A percentile compares a stretch with the other conserved stretches of the same genome.
phyloP scores from a whole-genome alignment of 2,329 filamentous ascomycete species.

The Aaosphaeria pasadenensis region DNA sequence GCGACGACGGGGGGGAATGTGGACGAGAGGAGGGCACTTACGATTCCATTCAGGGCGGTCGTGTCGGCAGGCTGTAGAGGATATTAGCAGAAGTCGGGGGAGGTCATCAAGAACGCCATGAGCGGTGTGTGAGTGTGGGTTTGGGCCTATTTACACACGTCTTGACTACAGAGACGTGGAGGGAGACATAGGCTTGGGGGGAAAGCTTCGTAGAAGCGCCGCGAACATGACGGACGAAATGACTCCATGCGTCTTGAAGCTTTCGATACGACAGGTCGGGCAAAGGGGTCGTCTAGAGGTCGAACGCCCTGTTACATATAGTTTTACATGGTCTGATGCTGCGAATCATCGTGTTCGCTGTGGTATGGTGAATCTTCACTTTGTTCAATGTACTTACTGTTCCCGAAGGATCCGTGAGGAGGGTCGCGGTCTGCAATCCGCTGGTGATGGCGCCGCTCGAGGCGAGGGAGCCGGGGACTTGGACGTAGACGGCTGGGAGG shows the following conservation, averaged over 20 bases:
- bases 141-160: not conserved
- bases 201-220: not conserved
- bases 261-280: no score
- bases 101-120: not conserved
- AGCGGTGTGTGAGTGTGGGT: not conserved
- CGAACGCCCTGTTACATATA: no score
- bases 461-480: slow-evolving; percentile 30
- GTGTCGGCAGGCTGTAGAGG: not conserved
- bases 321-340: no score
- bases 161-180: not conserved
- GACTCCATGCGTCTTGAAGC: not conserved
- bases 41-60: not conserved
- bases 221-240: not conserved
- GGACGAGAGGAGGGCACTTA: not conserved
- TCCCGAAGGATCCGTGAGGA: slow-evolving; percentile 9
- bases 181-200: not conserved
- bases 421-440: slow-evolving; percentile 24
- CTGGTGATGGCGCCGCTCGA: slow-evolving; percentile 28
- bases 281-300: no score
- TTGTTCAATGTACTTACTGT: slow-evolving; percentile 12
- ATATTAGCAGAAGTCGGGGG: not conserved
- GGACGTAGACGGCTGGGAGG: slow-evolving; percentile 29
- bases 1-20: no score
- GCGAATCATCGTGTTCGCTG: not conserved
- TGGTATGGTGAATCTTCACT: not conserved